phyloP scores from a whole-genome alignment of 2,329 filamentous ascomycete genomes.

The Fusarium devonianum region DNA sequence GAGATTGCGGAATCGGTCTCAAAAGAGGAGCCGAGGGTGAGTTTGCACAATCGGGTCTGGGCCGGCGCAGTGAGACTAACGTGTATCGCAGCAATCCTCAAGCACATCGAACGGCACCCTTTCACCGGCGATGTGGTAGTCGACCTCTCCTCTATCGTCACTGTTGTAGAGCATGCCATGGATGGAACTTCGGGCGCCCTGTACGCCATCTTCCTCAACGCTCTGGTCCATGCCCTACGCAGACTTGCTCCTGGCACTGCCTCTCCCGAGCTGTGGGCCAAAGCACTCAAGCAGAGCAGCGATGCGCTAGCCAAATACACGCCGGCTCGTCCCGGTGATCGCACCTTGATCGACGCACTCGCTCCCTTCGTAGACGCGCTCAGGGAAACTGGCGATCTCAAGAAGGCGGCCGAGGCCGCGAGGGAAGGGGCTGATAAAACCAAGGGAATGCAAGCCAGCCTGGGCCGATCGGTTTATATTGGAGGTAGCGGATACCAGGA shows the following conservation, averaged over 20 bases:
- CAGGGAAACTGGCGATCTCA: constrained; percentile 68
- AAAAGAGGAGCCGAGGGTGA: constrained; percentile 83
- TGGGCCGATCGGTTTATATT: constrained; percentile 65
- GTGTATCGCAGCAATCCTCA: constrained; percentile 55
- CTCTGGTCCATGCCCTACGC: constrained; percentile 72
- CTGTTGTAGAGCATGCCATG: constrained; percentile 64
- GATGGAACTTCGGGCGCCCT: constrained; percentile 68
- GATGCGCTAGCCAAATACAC: constrained; percentile 82
- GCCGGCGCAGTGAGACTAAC: constrained; percentile 27
- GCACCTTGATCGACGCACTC: constrained; percentile 89
- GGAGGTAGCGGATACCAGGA: constrained; percentile 55
- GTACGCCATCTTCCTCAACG: constrained; percentile 87
- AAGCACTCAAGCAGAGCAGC: constrained; percentile 75
- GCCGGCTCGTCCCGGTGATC: constrained; percentile 85
- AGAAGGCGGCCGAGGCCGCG: constrained; percentile 77
- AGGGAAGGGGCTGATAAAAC: constrained; percentile 80
- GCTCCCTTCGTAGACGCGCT: constrained; percentile 85
- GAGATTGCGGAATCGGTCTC: constrained; percentile 86
- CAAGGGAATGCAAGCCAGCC: constrained; percentile 88
- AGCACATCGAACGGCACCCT: constrained; percentile 54
- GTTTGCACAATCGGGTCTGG: constrained; percentile 24
- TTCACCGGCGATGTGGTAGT: constrained; percentile 61
- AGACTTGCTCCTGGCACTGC: constrained; percentile 50
- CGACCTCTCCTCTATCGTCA: constrained; percentile 60
- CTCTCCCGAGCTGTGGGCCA: constrained; percentile 58